phyloP scores from a whole-genome alignment of 2,329 filamentous ascomycete species.

The Fusarium kyushuense region DNA sequence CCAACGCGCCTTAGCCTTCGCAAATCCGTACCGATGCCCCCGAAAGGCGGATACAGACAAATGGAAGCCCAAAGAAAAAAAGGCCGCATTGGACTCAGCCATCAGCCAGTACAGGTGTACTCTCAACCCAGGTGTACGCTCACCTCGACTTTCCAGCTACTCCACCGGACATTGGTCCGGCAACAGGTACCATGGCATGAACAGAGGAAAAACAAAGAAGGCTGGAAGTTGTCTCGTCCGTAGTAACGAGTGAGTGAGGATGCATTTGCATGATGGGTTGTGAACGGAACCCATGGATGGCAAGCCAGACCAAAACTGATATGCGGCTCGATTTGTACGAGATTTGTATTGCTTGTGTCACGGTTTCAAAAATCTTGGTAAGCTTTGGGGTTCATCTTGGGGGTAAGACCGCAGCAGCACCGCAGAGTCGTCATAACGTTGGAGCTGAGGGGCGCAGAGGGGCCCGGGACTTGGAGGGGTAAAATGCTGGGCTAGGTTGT shows the following conservation, averaged over 20 bases:
- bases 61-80: conserved; percentile 42
- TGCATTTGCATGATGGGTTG: conserved; percentile 7
- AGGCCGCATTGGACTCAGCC: conserved; percentile 38
- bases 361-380: conserved; percentile 43
- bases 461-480: conserved; percentile 35
- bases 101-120: conserved; percentile 32
- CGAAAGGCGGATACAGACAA: conserved; percentile 35
- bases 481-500: conserved; percentile 13
- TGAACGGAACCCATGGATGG: conserved; percentile 22
- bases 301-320: conserved; percentile 7
- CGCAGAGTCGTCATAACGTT: conserved; percentile 43
- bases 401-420: conserved; percentile 43
- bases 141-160: conserved; percentile 23
- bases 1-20: conserved; percentile 43
- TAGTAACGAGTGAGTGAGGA: background rate
- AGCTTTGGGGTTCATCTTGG: conserved; percentile 40
- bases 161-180: conserved; percentile 46
- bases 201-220: conserved; percentile 16
- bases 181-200: conserved; percentile 32
- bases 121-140: conserved; percentile 32
- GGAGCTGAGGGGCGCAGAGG: conserved; percentile 39
- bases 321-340: conserved; percentile 41
- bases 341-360: conserved; percentile 45
- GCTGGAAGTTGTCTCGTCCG: conserved; percentile 30
- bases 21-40: conserved; percentile 41